Conservation (phyloP, 1,139 yeast species). For the Nematodospora anomalae region DNA sequence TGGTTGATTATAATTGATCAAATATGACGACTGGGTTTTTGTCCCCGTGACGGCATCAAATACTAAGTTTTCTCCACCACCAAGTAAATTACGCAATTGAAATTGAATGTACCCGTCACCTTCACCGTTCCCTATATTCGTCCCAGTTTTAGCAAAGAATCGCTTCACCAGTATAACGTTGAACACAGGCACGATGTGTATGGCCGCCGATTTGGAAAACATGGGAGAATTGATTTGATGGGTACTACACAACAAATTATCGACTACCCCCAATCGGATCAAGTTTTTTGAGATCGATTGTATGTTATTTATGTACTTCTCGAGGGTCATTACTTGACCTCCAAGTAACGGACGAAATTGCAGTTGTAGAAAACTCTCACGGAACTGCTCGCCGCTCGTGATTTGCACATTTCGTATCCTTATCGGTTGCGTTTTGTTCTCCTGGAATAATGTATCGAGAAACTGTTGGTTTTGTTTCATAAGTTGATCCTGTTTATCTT, state of each 20-base stretch:
- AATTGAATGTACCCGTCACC: conserved; percentile 88
- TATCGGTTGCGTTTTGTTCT: conserved; percentile 46
- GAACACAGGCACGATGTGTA: conserved; percentile 57
- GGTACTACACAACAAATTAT: conserved; percentile 42
- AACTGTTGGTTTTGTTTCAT: conserved; percentile 40
- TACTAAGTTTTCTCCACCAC: conserved; percentile 80
- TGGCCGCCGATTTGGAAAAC: conserved; percentile 7
- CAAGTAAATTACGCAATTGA: conserved; percentile 74
- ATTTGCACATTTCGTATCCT: conserved; percentile 50
- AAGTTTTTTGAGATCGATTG: conserved; percentile 48
- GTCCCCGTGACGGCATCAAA: conserved; percentile 82
- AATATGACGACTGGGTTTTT: conserved; percentile 71
- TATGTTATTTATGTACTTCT: conserved; percentile 35
- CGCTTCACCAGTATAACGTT: conserved; percentile 60
- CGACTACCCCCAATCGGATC: conserved; percentile 43
- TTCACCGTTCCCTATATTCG: conserved; percentile 91
- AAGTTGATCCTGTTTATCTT: conserved; percentile 34
- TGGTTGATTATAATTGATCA: conserved; percentile 66
- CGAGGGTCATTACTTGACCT: conserved; percentile 32
- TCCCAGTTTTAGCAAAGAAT: conserved; percentile 85
- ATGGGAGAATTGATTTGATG: conserved; percentile 28
- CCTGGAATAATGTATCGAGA: conserved; percentile 42
- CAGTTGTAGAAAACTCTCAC: conserved; percentile 50
- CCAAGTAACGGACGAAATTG: conserved; percentile 58
- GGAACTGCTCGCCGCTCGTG: conserved; percentile 51